Evolutionary conservation across 2,329 filamentous ascomycete genomes (phyloP).

Genomic region (Fusarium sp.): DNA sequence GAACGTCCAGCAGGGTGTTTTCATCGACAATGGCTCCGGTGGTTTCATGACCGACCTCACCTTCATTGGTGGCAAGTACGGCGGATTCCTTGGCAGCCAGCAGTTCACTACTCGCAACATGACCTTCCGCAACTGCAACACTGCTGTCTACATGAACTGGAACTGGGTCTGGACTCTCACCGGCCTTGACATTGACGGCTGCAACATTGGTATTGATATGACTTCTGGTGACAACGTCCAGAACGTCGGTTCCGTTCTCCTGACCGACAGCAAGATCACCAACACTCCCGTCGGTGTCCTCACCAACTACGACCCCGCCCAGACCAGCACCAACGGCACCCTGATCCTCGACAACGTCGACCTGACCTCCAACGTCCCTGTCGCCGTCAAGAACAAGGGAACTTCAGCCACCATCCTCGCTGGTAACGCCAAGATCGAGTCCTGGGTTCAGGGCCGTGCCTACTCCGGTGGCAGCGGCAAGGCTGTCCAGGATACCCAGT

Average conservation of each 20-base stretch:
- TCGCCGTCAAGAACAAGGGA: slow-evolving; percentile 74
- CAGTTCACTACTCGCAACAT: slow-evolving; percentile 90
- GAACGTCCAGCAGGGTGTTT: slow-evolving; percentile 83
- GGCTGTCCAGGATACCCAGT: slow-evolving; percentile 72
- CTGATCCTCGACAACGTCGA: slow-evolving; percentile 93
- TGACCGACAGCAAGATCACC: slow-evolving; percentile 85
- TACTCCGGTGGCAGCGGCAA: slow-evolving; percentile 69
- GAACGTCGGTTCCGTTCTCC: slow-evolving; percentile 83
- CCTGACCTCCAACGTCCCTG: slow-evolving; percentile 76
- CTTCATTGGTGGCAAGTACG: slow-evolving; percentile 86
- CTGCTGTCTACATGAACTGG: slow-evolving; percentile 92
- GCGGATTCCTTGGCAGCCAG: slow-evolving; percentile 87
- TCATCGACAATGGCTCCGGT: slow-evolving; percentile 88
- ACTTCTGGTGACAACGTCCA: slow-evolving; percentile 75
- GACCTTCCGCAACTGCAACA: slow-evolving; percentile 86
- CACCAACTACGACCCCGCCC: slow-evolving; percentile 77
- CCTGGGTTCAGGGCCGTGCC: slow-evolving; percentile 85
- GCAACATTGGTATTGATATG: slow-evolving; percentile 85
- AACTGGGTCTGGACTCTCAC: slow-evolving; percentile 92
- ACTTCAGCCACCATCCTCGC: slow-evolving; percentile 74
- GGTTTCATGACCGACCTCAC: slow-evolving; percentile 87
- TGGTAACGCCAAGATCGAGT: slow-evolving; percentile 78
- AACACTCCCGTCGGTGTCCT: slow-evolving; percentile 83
- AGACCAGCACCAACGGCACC: slow-evolving; percentile 81
- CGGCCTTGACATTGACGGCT: slow-evolving; percentile 81